Percentiles rank a stretch among this genome's conserved stretches.
Evolutionary conservation across 225 moss, liverwort and hornwort genomes (phyloP).

Genomic region (Neckera pumila): DNA sequence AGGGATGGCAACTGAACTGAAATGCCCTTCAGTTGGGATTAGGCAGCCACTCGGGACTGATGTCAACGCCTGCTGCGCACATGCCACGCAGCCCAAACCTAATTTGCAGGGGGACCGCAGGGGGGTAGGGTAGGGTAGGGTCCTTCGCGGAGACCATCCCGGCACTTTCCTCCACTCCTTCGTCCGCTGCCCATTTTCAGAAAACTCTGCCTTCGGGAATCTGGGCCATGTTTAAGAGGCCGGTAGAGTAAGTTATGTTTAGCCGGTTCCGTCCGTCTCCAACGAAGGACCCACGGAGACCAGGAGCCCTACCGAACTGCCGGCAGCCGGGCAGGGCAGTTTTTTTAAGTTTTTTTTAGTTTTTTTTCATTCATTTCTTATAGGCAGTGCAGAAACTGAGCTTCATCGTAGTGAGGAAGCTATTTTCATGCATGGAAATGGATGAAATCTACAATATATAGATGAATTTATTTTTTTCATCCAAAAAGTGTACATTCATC

Average conservation of each 20-base stretch:
- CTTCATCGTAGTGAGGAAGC: too few species aligned
- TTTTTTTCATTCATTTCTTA: too few species aligned
- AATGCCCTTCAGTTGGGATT: neutral
- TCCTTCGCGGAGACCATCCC: neutral
- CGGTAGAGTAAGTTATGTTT: neutral
- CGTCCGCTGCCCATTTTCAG: neutral
- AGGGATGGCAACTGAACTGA: neutral
- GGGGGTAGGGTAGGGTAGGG: rapidly evolving
- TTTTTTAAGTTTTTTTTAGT: too few species aligned
- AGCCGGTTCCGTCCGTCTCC: neutral
- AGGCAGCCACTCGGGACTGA: neutral
- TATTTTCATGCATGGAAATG: too few species aligned
- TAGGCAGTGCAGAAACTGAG: too few species aligned
- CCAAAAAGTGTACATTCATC: too few species aligned
- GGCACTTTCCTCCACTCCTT: neutral
- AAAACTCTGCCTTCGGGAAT: neutral
- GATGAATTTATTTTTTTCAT: too few species aligned
- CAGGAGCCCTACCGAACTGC: too few species aligned
- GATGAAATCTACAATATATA: too few species aligned
- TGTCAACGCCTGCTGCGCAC: neutral
- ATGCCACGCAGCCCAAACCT: neutral
- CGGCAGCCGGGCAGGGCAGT: too few species aligned
- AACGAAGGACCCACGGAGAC: neutral
- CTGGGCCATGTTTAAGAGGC: neutral
- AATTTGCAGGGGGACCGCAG: neutral